A percentile compares a stretch with the other conserved stretches of the same genome.
These are phyloP conservation scores for Irpex sp. DNA, from an alignment of 1,284 basidiomycete species.

Conservation along the genomic window DNA sequence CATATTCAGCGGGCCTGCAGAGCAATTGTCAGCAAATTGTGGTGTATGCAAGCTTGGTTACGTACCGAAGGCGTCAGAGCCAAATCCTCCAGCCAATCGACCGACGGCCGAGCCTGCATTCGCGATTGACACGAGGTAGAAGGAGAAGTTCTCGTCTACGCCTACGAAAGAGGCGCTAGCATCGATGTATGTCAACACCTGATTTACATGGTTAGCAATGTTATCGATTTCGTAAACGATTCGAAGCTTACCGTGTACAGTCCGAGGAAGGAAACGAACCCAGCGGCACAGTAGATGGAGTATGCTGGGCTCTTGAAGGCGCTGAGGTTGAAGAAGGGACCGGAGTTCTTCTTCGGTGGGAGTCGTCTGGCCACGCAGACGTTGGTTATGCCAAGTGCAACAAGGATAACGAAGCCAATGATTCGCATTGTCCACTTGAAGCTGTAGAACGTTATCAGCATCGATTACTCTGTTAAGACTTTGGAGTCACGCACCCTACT, in stretches of 20 bases:
- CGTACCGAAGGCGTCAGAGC: slow-evolving; percentile 35
- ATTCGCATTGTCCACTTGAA: slow-evolving; percentile 56
- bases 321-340: slow-evolving; percentile 12
- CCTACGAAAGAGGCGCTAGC: slow-evolving; percentile 33
- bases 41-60: not conserved
- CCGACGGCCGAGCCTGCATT: slow-evolving; percentile 39
- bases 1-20: slow-evolving; percentile 45
- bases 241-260: slow-evolving; percentile 9
- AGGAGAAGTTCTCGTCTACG: slow-evolving; percentile 30
- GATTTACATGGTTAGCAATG: not conserved
- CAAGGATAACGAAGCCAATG: slow-evolving; percentile 43
- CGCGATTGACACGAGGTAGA: slow-evolving; percentile 43
- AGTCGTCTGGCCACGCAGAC: slow-evolving; percentile 20
- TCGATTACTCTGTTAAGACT: not conserved
- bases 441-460: slow-evolving; percentile 22
- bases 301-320: slow-evolving; percentile 12
- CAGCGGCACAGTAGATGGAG: slow-evolving; percentile 9
- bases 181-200: slow-evolving; percentile 47
- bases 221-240: not conserved
- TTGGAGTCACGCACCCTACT: slow-evolving; percentile 23
- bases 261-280: slow-evolving; percentile 10
- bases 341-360: slow-evolving; percentile 9
- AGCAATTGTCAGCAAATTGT: not conserved
- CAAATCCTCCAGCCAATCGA: slow-evolving; percentile 33
- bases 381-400: slow-evolving; percentile 37